Conservation (phyloP, 495 filamentous ascomycete genomes). For the Podospora conica region DNA sequence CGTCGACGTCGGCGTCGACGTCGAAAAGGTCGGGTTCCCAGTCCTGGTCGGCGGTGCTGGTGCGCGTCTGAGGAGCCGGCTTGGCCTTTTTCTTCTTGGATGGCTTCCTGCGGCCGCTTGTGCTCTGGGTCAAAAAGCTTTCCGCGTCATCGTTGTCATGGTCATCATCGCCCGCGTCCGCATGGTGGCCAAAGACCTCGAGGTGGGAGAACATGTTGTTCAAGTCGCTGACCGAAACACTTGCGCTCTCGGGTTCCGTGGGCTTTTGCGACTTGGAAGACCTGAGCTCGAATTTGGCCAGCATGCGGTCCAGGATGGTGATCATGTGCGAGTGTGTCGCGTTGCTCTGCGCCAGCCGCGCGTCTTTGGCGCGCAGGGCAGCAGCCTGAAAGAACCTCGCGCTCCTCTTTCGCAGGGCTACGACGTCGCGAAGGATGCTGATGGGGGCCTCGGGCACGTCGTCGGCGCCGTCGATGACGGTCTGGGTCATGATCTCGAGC, state of each 20-base stretch:
- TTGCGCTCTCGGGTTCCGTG: too few relatives aligned
- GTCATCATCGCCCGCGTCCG: constrained; percentile 6
- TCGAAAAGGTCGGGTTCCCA: neutral
- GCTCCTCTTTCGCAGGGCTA: constrained; percentile 24
- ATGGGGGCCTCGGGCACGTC: constrained; percentile 21
- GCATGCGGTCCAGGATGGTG: constrained; percentile 21
- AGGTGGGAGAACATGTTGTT: constrained; percentile 27
- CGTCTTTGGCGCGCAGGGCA: constrained; percentile 11
- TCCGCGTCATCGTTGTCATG: constrained; percentile 5
- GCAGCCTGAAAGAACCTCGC: constrained; percentile 18
- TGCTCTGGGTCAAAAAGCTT: neutral
- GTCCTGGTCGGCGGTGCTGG: constrained; percentile 4
- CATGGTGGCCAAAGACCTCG: constrained; percentile 17
- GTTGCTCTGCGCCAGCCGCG: constrained; percentile 20
- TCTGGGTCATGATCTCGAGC: constrained; percentile 18
- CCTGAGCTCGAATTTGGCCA: constrained; percentile 18
- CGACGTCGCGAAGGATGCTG: constrained; percentile 25
- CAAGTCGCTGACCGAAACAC: constrained; percentile 18
- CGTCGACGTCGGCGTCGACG: constrained; percentile 11
- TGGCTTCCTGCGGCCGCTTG: constrained; percentile 10
- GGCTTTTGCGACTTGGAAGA: neutral
- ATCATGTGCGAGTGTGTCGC: constrained; percentile 22
- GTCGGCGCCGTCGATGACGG: constrained; percentile 18
- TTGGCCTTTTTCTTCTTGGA: constrained; percentile 22
- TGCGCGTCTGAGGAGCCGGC: constrained; percentile 8